Percentiles rank a stretch among this genome's conserved stretches.
These are phyloP conservation scores for Herpetospermum pedunculosum DNA, from an alignment of 306 rosid species.

Conservation along the genomic window DNA sequence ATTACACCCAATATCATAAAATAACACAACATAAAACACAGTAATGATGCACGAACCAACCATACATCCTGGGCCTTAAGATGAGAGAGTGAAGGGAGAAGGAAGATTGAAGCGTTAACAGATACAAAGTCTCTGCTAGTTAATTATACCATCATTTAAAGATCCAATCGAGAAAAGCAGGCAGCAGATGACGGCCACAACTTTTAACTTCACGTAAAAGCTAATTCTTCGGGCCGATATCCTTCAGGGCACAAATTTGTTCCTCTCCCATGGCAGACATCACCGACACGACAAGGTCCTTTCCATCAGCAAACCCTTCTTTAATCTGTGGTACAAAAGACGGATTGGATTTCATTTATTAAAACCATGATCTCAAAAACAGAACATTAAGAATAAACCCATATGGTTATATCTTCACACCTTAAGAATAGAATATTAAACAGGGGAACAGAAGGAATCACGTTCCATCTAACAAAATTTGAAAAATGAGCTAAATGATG, in stretches of 20 bases:
- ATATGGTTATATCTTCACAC: background rate
- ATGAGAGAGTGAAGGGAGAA: background rate
- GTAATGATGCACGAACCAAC: slow-evolving; percentile 4
- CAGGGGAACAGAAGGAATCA: background rate
- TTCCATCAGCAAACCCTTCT: slow-evolving; percentile 23
- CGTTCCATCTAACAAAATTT: background rate
- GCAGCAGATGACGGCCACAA: background rate
- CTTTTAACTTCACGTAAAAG: background rate
- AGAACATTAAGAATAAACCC: background rate
- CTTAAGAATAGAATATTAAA: background rate
- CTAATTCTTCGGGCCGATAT: slow-evolving; percentile 22
- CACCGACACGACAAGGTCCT: slow-evolving; percentile 27
- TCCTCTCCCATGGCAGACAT: slow-evolving; percentile 33
- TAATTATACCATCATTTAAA: background rate
- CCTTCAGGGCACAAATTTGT: slow-evolving; percentile 28
- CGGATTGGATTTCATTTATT: too few species aligned
- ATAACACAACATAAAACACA: slow-evolving; percentile 11
- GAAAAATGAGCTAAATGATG: background rate
- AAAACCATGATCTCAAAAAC: background rate
- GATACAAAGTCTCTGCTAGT: slow-evolving; percentile 6
- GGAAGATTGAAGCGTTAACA: background rate
- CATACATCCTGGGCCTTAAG: slow-evolving; percentile 4
- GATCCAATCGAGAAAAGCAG: background rate
- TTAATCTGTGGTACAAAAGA: slow-evolving; percentile 13
- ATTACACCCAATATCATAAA: slow-evolving; percentile 11